Conservation (phyloP, 2,329 filamentous ascomycete genomes). For the Blastomyces parvus region DNA sequence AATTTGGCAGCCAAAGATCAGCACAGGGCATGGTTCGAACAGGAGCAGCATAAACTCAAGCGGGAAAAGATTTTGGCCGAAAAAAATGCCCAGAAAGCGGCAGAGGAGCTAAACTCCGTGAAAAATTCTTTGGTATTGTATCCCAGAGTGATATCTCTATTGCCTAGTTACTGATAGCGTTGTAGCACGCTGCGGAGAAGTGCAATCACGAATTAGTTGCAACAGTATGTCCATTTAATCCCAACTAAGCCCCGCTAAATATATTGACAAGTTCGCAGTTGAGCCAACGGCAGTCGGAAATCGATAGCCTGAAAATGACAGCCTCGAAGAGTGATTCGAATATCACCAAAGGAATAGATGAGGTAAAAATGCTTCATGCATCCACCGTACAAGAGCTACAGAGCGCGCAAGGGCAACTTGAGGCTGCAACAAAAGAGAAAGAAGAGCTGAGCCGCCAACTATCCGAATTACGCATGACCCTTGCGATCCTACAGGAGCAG, state of each 20-base stretch:
- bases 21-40: slow-evolving; percentile 23
- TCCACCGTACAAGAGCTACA: slow-evolving; percentile 4
- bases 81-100: slow-evolving; percentile 14
- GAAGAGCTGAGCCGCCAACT: slow-evolving; percentile 15
- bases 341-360: slow-evolving; percentile 16
- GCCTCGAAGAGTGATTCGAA: slow-evolving; percentile 16
- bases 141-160: background rate
- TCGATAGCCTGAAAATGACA: slow-evolving; percentile 18
- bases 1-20: slow-evolving; percentile 22
- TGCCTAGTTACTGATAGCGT: slow-evolving; percentile 1
- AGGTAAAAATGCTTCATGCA: slow-evolving; percentile 18
- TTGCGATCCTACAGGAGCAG: slow-evolving; percentile 8
- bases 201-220: slow-evolving; percentile 1
- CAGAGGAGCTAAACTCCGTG: slow-evolving; percentile 18
- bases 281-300: slow-evolving; percentile 12
- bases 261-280: slow-evolving; percentile 7
- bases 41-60: slow-evolving; percentile 21
- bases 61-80: slow-evolving; percentile 22
- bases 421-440: slow-evolving; percentile 15
- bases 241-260: background rate
- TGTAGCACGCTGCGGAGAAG: slow-evolving; percentile 3
- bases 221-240: slow-evolving; percentile 9
- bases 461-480: slow-evolving; percentile 6
- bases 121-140: slow-evolving; percentile 23
- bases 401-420: slow-evolving; percentile 1